Evolutionary conservation across 2,329 filamentous ascomycete species (phyloP).

Genomic region (Neonectria neomacrospora): DNA sequence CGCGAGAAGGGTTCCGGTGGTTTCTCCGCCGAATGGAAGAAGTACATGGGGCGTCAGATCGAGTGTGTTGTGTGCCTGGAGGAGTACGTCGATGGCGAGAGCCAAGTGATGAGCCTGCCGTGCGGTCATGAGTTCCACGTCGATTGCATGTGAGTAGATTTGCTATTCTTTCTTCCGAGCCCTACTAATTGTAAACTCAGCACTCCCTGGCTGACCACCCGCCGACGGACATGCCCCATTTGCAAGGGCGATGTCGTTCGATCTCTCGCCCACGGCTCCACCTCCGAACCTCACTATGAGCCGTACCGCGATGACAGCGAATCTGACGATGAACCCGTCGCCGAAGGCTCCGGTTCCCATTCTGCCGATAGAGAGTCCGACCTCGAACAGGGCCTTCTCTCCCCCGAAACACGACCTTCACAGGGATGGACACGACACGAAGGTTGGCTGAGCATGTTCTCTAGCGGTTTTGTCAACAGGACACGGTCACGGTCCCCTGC

Average conservation of each 20-base stretch:
- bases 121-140: conserved; percentile 98
- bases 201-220: conserved; percentile 95
- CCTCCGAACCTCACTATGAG: conserved; percentile 64
- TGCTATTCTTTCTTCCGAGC: not conserved
- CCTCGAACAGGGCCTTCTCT: conserved; percentile 56
- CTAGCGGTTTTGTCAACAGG: conserved; percentile 42
- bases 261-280: conserved; percentile 66
- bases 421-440: conserved; percentile 43
- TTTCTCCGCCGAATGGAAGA: conserved; percentile 67
- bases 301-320: conserved; percentile 65
- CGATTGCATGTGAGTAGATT: conserved; percentile 90
- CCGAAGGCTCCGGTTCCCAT: conserved; percentile 49
- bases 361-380: conserved; percentile 51
- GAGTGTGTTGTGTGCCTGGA: conserved; percentile 98
- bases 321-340: conserved; percentile 51
- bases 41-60: conserved; percentile 74
- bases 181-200: conserved; percentile 58
- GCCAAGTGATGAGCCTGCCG: conserved; percentile 94
- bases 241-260: conserved; percentile 97
- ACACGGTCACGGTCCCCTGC: conserved; percentile 42
- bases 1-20: conserved; percentile 60
- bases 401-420: conserved; percentile 35
- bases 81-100: conserved; percentile 94
- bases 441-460: conserved; percentile 54
- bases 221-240: conserved; percentile 96